Evolutionary conservation across 2,329 filamentous ascomycete species (phyloP), one percentile per base, ranked within the genome.

Genomic region (Alternaria sp.): DNA sequence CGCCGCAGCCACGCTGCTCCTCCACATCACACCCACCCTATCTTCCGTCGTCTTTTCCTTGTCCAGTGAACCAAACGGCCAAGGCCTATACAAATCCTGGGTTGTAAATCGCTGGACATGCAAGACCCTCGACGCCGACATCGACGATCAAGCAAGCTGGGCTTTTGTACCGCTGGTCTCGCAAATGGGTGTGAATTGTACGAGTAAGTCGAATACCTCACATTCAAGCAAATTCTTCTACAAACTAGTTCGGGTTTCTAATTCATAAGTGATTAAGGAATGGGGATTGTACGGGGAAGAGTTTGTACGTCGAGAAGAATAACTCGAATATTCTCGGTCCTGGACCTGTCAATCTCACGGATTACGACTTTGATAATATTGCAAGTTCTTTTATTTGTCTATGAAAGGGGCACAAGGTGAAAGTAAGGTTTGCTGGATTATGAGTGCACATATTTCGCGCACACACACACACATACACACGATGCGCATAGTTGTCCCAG

Each of bases 151-250:
- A 28, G 51, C 64, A 14, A 65, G 62, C 10, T 70, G 62, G 61
- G 66, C 68, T 4, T 68, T 65, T 51, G 68, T 70, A 13, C 63
- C 34, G 46, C 42, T 17, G 68, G 68, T 2, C 51, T 69, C 10
- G 68, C 65, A 5, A 68, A 69, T 51, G 63, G 65, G 10, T 70
- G 65, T 51, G 34, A 39, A 9, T 54, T 70, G 26, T 70, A 65
- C 36, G 66, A 66, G 68, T 69, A 46, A 61, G 64, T 64, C 4
- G 11, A 14, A 24, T 11, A 24, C 24, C 37, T 14, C 21, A 17
- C 37, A 7, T 14, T 11, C 9, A 23, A 23, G 36, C 37, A 13
- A 11, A 2, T 6, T 39, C 17, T 6, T 39, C 37, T 23, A 11
- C 9, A 4, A 24, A 23, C 10, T 40, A 40, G 11, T 9, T 40